phyloP scores from a whole-genome alignment of 805 yeast species.

The Middelhovenomyces tepae region DNA sequence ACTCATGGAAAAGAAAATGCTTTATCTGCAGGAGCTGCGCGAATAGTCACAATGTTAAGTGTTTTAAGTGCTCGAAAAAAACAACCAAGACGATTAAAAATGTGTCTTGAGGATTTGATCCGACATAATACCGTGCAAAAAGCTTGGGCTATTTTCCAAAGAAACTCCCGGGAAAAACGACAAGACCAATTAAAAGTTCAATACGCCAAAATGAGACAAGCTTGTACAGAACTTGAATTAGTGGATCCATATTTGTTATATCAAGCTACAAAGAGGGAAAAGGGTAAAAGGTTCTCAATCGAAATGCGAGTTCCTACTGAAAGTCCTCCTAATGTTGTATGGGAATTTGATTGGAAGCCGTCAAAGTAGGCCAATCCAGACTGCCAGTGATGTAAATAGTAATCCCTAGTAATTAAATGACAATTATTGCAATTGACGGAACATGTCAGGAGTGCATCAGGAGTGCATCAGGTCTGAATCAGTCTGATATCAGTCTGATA shows the following conservation, averaged over 20 bases:
- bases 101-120: constrained; percentile 70
- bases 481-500: too few species aligned
- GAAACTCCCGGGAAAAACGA: constrained; percentile 39
- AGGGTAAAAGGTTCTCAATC: constrained; percentile 60
- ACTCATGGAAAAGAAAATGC: constrained; percentile 32
- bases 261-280: constrained; percentile 51
- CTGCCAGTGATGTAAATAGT: too few species aligned
- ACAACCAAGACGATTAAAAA: constrained; percentile 72
- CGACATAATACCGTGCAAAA: constrained; percentile 74
- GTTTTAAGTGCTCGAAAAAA: constrained; percentile 82
- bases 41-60: constrained; percentile 52
- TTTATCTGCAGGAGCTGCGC: constrained; percentile 39
- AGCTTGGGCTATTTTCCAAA: constrained; percentile 68
- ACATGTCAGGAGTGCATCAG: too few species aligned
- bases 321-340: constrained; percentile 70
- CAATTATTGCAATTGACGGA: too few species aligned
- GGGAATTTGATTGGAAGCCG: constrained; percentile 48
- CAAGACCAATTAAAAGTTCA: constrained; percentile 38
- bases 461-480: too few species aligned
- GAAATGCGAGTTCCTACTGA: constrained; percentile 86
- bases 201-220: constrained; percentile 53
- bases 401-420: too few species aligned
- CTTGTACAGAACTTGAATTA: constrained; percentile 56
- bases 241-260: constrained; percentile 45
- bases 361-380: too few species aligned